Conservation (phyloP, 2,329 filamentous ascomycete genomes). For the Ophiostoma quercus region DNA sequence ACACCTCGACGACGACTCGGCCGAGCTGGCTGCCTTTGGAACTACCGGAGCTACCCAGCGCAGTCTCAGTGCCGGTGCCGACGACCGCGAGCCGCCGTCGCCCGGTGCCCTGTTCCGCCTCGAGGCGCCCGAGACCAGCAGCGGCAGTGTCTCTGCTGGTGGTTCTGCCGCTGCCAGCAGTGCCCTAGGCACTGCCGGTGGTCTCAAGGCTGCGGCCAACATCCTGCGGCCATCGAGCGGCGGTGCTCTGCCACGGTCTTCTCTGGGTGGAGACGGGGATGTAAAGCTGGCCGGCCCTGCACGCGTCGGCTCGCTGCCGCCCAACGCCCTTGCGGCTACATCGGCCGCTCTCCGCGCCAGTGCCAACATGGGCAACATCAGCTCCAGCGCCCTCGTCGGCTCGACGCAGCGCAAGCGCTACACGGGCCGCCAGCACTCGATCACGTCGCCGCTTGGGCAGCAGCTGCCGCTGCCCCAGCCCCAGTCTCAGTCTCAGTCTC, state of each 20-base stretch:
- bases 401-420: constrained; percentile 26
- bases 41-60: constrained; percentile 51
- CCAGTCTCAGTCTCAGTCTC: too few species aligned
- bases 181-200: not conserved
- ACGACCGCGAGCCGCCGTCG: constrained; percentile 48
- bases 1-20: constrained; percentile 53
- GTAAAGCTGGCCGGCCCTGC: not conserved
- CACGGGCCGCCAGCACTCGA: not conserved
- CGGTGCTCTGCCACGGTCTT: constrained; percentile 18
- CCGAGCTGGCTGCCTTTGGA: constrained; percentile 52
- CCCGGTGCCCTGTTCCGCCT: constrained; percentile 43
- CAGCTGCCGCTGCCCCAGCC: not conserved
- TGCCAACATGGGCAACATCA: not conserved
- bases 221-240: constrained; percentile 21
- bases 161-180: not conserved
- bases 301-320: constrained; percentile 16
- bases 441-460: not conserved
- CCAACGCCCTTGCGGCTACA: not conserved
- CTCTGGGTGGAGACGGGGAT: not conserved
- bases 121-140: constrained; percentile 34
- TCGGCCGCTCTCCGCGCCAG: constrained; percentile 9
- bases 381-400: constrained; percentile 12
- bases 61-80: constrained; percentile 62
- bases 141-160: not conserved
- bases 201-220: constrained; percentile 8